Base-by-base conservation (phyloP, 805 yeast species). In the Kockiozyma suomiensis region DNA sequence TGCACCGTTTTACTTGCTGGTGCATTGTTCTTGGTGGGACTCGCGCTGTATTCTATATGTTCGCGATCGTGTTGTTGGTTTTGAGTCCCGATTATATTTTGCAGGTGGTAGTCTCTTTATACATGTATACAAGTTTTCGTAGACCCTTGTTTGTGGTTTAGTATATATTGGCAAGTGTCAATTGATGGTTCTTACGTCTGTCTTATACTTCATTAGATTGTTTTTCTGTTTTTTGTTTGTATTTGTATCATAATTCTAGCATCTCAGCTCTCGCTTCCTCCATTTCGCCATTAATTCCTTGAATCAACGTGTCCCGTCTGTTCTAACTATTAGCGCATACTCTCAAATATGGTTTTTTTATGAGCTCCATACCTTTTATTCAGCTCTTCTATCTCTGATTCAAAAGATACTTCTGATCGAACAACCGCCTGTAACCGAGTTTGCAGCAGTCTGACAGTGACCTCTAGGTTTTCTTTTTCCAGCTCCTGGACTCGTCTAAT, bases 211-310 rank as follows among this genome's bases (percentile, higher is more conserved):
- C n/a, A n/a, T n/a, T n/a, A n/a, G n/a, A n/a, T n/a, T n/a, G n/a
- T n/a, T n/a, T n/a, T n/a, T n/a, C n/a, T 10, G 5, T 21, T 7
- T 23, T 12, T 17, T 30, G n/a, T 3, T 5, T 28, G 25, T 28
- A 23, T 33, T 38, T 25, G 7, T 32, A 2, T 28, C 35, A 54
- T 30, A 61, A 32, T 21, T 61, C 65, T 28, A 58, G 28, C 56
- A 62, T 62, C 41, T 62, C 66, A 15, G 56, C 66, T n/a, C 59
- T 41, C 15, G 57, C 61, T 12, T 62, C 66, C 30, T 60, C 61
- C 65, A 62, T 62, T 7, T 38, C 57, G 2, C 45, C 64, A 49
- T 62, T 62, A 21, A 62, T 60, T 12, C 33, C n/a, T 3, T 56
- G 54, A 6, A 62, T 42, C n/a, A 62, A 17, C 17, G 12, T 37